Percentiles rank a stretch among this genome's conserved stretches.
phyloP scores from a whole-genome alignment of 495 filamentous ascomycete species.

The Lasiosphaeria ovina region DNA sequence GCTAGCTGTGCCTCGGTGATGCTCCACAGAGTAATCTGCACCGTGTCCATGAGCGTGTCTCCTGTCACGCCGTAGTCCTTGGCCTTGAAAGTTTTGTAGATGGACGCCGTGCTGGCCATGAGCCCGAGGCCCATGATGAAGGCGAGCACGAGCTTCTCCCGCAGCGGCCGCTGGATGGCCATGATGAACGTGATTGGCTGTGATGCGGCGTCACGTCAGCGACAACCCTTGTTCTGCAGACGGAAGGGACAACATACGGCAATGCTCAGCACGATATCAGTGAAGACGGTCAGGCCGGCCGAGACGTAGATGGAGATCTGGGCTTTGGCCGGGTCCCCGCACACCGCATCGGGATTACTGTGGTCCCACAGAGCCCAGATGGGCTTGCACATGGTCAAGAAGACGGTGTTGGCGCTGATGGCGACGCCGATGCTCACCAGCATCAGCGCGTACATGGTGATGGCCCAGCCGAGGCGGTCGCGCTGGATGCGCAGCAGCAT shows the following conservation, averaged over 20 bases:
- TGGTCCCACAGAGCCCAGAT: conserved; percentile 30
- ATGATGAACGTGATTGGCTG: conserved; percentile 36
- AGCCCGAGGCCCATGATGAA: conserved; percentile 36
- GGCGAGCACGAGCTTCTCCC: conserved; percentile 29
- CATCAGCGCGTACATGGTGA: conserved; percentile 27
- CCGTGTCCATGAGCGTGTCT: no score
- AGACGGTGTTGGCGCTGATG: conserved; percentile 22
- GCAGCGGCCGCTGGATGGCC: conserved; percentile 29
- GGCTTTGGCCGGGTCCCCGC: conserved; percentile 14
- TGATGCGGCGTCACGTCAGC: not conserved
- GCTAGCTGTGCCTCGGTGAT: conserved; percentile 29
- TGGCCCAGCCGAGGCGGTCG: conserved; percentile 21
- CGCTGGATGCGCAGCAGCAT: conserved; percentile 34
- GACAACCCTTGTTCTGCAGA: not conserved
- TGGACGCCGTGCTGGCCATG: conserved; percentile 27
- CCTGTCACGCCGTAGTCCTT: conserved; percentile 22
- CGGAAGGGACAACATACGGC: not conserved
- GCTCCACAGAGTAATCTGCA: conserved; percentile 17
- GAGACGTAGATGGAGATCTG: conserved; percentile 26
- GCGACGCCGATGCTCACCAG: conserved; percentile 23
- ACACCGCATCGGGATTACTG: conserved; percentile 19
- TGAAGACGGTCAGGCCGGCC: conserved; percentile 26
- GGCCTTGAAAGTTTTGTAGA: conserved; percentile 29
- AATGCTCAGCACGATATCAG: conserved; percentile 32
- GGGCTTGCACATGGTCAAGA: conserved; percentile 31